Evolutionary conservation across 345 rosid genomes (phyloP).

Genomic region (Nasturtium officinale): DNA sequence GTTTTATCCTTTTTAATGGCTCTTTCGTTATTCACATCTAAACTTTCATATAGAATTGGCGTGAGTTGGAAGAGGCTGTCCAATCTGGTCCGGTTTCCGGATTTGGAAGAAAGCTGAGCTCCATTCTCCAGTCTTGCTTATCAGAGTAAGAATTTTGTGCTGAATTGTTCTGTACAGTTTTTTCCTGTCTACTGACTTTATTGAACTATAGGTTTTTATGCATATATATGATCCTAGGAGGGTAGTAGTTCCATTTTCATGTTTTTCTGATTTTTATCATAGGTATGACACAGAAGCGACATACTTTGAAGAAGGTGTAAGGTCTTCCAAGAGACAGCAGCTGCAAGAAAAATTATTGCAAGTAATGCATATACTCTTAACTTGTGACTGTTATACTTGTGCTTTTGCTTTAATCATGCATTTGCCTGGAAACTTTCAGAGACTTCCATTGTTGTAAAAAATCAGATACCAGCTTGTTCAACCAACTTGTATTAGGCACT

Average conservation of each 20-base stretch:
- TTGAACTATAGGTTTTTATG: constrained; percentile 1
- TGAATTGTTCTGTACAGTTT: not conserved
- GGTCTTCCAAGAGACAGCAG: constrained; percentile 79
- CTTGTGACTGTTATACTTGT: constrained; percentile 22
- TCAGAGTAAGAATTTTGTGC: constrained; percentile 61
- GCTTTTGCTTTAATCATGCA: constrained; percentile 7
- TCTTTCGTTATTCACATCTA: constrained; percentile 1
- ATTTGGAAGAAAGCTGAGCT: constrained; percentile 84
- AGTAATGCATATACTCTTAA: constrained; percentile 51
- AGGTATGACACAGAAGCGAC: constrained; percentile 87
- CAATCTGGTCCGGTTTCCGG: constrained; percentile 69
- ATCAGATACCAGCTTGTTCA: constrained; percentile 10
- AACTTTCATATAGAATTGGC: constrained; percentile 66
- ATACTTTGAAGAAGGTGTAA: constrained; percentile 93
- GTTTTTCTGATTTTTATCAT: constrained; percentile 25
- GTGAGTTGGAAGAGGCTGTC: constrained; percentile 71
- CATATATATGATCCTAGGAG: constrained; percentile 8
- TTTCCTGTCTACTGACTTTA: not conserved
- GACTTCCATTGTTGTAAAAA: not conserved
- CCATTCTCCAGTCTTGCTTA: constrained; percentile 54
- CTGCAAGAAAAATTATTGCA: constrained; percentile 89
- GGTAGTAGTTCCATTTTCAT: constrained; percentile 25
- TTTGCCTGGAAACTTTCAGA: constrained; percentile 18
- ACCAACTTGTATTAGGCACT: constrained; percentile 16
- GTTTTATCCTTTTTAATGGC: not conserved